Conservation (phyloP, 164 flowering plant genomes). For the Aristolochia fimbriata region DNA sequence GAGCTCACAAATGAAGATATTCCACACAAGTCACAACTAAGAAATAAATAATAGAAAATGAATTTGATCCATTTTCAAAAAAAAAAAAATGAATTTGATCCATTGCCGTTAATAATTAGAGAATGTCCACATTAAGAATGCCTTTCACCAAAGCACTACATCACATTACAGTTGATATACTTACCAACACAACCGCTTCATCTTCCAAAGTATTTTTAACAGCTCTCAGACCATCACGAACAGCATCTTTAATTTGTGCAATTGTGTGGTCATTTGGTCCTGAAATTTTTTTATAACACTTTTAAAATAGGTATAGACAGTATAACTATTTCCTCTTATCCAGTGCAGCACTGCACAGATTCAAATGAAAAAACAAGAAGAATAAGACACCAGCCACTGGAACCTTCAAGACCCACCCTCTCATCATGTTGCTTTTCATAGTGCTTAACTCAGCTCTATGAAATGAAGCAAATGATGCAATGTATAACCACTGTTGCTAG, state of each 20-base stretch:
- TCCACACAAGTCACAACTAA: too few species aligned
- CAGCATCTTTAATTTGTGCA: conserved; percentile 97
- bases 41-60: not conserved
- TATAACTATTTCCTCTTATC: not conserved
- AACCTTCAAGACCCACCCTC: too few species aligned
- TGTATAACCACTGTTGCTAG: too few species aligned
- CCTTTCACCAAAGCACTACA: not conserved
- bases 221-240: conserved; percentile 91
- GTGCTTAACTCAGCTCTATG: too few species aligned
- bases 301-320: too few species aligned
- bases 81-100: not conserved
- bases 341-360: not conserved
- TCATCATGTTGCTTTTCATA: too few species aligned
- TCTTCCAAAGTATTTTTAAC: conserved; percentile 97
- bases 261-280: conserved; percentile 99
- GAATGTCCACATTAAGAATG: not conserved
- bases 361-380: too few species aligned
- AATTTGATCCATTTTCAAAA: not conserved
- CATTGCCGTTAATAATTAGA: too few species aligned
- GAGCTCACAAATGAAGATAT: conserved; percentile 2
- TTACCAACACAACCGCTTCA: conserved; percentile 73
- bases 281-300: conserved; percentile 12
- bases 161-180: conserved; percentile 9
- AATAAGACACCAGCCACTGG: too few species aligned
- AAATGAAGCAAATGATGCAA: too few species aligned